Evolutionary conservation across 2,329 filamentous ascomycete genomes (phyloP), one percentile per base, ranked within the genome.

Genomic region (Tolypocladium inflatum): DNA sequence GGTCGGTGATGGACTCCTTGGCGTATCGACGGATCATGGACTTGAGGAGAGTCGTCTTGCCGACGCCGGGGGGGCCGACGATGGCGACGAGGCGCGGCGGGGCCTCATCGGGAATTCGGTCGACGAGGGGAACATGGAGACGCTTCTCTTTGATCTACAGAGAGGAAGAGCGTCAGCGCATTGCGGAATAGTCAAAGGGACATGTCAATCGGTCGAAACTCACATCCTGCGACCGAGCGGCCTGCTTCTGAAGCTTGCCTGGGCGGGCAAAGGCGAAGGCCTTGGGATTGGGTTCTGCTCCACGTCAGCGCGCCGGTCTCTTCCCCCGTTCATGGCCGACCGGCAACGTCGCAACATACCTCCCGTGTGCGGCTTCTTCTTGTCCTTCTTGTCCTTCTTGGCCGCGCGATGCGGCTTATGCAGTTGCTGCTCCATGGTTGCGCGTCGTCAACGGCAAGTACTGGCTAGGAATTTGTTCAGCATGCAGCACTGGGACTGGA

Each of bases 31-130:
- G 87, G 67, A 99, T 89, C 59, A 99, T 80, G 15, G 92, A 97
- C 72, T 97, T 99, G 70, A 97, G 85, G 42, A 97, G 80, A 0
- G 93, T 97, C 3, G 93, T 96, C 79, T 97, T 97, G 65, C 93
- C 94, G 54, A 92, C 93, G 60, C 94, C 94, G 1, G 94, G 91
- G 58, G 94, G 94, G 57, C 94, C 95, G 70, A 97, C 92, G 60
- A 99, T 92, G 61, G 91, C 86, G 66, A 97, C 93, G 58, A 99
- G 86, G 60, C 95, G 85, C 59, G 94, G 94, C 33, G 94, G 92
- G 19, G 94, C 89, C 77, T 97, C 94, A 74, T 97, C 93, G 63
- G 94, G 93, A 35, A 97, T 80, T 65, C 95, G 87, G 79, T 99
- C 94, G 76, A 97, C 89, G 71, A 96, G 88, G 51, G 94, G 94